Evolutionary conservation across 2,329 filamentous ascomycete species (phyloP), one percentile per base, ranked within the genome.

Genomic region (Penicillium sp.): DNA sequence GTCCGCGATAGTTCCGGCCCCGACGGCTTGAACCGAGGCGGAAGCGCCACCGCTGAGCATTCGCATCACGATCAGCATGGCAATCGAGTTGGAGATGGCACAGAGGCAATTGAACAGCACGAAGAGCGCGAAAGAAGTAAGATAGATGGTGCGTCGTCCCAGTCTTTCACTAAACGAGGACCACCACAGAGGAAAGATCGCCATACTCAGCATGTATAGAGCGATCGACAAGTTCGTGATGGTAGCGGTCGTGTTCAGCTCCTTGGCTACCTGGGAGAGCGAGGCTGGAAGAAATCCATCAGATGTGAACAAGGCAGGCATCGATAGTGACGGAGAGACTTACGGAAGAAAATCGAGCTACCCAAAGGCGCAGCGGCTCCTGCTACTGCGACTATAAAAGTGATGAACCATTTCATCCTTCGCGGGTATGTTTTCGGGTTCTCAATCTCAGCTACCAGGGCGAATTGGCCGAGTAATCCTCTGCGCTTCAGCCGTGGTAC

Each of bases 131-230:
- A 94, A 94, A 0, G 88, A 91, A 30, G 81, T 72, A 28, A 95
- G 72, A 67, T 92, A 94, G 60, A 95, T 87, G n/a, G 84, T 85
- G 20, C 90, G 82, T 36, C 90, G 82, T 11, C 90, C 90, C 1
- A 79, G 65, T 4, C 73, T 73, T 61, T 94, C 90, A 8, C 87
- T 90, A 64, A 94, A 91, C 1, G 86, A 86, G 1, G 87, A 90
- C 88, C 88, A 94, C 89, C 89, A 94, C 0, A 95, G 77, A 0
- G 90, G 90, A 60, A 91, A 92, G 40, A 94, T 89, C 49, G 85
- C 83, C 88, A 94, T 90, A 61, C 82, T 77, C 4, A 94, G 77
- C 88, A 94, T 90, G 68, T 92, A 94, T 51, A 92, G 71, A 0
- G 89, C 87, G 0, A 94, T 82, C 0, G 86, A 86, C 51, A 94